Percentiles rank a stretch among this genome's conserved stretches.
phyloP scores from a whole-genome alignment of 768 basidiomycete genomes.

The Pulveroboletus sp. region DNA sequence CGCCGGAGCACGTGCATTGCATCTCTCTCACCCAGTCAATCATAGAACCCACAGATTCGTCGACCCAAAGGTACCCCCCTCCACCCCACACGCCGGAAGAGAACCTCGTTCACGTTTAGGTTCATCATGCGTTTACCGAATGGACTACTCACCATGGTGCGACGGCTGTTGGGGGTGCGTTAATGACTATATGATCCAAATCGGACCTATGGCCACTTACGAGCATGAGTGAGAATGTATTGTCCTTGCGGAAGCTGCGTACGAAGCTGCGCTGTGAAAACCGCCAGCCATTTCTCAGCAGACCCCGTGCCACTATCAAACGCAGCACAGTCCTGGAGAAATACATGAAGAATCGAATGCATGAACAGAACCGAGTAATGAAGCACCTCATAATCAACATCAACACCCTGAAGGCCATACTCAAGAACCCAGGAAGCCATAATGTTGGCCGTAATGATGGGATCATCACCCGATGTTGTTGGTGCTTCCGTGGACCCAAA shows the following conservation, averaged over 20 bases:
- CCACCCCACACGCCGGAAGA: not conserved
- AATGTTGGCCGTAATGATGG: slow-evolving; percentile 36
- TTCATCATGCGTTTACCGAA: not conserved
- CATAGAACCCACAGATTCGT: not conserved
- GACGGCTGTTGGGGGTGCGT: not conserved
- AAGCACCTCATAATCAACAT: slow-evolving; percentile 46
- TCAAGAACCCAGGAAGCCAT: slow-evolving; percentile 44
- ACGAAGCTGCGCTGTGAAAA: slow-evolving; percentile 29
- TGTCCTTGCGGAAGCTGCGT: slow-evolving; percentile 25
- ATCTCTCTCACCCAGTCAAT: slow-evolving; percentile 1
- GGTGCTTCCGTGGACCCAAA: slow-evolving; percentile 42
- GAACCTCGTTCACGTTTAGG: not conserved
- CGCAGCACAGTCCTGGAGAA: slow-evolving; percentile 26
- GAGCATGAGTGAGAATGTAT: slow-evolving; percentile 31
- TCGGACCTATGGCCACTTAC: slow-evolving; percentile 13
- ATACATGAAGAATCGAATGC: not conserved
- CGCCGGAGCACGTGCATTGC: not conserved
- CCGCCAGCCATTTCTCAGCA: slow-evolving; percentile 31
- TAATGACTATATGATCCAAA: not conserved
- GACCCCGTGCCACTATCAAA: slow-evolving; percentile 35
- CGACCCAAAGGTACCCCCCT: not conserved
- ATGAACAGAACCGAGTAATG: not conserved
- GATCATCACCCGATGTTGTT: slow-evolving; percentile 38
- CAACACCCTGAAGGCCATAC: slow-evolving; percentile 47
- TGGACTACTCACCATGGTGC: not conserved